Evolutionary conservation across 2,329 filamentous ascomycete species (phyloP), one percentile per base, ranked within the genome.

Genomic region (Aspergillus sojae): DNA sequence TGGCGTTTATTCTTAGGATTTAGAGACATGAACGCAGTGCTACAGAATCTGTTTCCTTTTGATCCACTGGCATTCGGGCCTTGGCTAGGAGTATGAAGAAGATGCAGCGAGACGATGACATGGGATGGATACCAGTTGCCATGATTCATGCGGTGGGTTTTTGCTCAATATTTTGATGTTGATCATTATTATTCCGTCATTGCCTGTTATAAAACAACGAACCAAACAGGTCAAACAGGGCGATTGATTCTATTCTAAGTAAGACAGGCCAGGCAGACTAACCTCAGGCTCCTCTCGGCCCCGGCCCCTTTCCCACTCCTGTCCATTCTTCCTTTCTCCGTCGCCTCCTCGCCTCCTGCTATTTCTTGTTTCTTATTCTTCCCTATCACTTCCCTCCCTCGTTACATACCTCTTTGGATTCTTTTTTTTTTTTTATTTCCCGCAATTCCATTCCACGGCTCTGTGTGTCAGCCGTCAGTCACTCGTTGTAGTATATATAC

Each of bases 401-500:
- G 55, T 65, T 65, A 57, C 26, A 48, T 58, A 43, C 57, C 60
- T 60, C 63, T 34, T 64, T 60, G 56, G 57, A 50, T 61, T 60
- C 60, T 45, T 62, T 62, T 60, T 21, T 60, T 21, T 21, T 21
- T 62, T 19, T 60, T 52, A 39, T 50, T 64, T 61, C 34, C 48
- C 50, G 52, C 32, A 55, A 34, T 36, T 28, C 53, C 30, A 32
- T 46, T 63, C 55, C 46, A 65, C 67, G 65, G 67, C 64, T 48
- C 50, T 48, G 61, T 66, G 60, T 65, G 59, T 62, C 57, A 50
- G 65, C 65, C 65, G 68, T 70, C 65, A 67, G 68, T 70, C 68
- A 69, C 60, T 70, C 68, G 68, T 70, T 70, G 58, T 65, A 52
- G 46, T 39, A 55, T 55, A 55, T 55, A 55, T 39, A 26, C 32